Base-by-base conservation (phyloP, 2,329 filamentous ascomycete genomes). In the Lachnellula arida region DNA sequence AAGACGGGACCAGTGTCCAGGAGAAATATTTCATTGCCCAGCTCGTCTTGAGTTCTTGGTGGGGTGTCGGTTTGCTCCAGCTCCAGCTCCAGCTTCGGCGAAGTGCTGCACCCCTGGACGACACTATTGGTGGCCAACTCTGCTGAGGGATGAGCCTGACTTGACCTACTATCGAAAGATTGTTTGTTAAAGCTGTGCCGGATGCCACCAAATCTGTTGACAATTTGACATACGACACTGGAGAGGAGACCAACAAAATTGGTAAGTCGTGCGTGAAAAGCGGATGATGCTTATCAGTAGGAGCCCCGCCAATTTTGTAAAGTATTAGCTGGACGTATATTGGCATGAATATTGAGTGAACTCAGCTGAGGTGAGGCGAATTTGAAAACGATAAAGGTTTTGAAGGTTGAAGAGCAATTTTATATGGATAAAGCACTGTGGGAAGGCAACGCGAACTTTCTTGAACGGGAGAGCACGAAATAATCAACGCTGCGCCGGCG, bases 161-260 rank as follows among this genome's bases (percentile, higher is more conserved):
- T n/a, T 40, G 15, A 17, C 15, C 37, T n/a, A 9, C 15, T 14
- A 40, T 40, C 5, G 15, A 40, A 8, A 40, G 1, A 17, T 17
- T 40, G 34, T 51, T 12, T 40, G 34, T 55, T 52, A 37, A 56
- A 56, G n/a, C 56, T 46, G n/a, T 53, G 50, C 32, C 49, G 46
- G 46, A 55, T 34, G 11, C 53, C 54, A 25, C 50, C 49, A 32
- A 54, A 61, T 32, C 22, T 51, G 22, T 35, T 40, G 42, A 19
- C 19, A 19, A 19, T 2, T 19, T 19, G 19, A 25, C 37, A 40
- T 17, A 17, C 8, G 15, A 17, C 37, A 40, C 37, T 7, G 37
- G 37, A 39, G 12, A 17, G 37, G 37, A 40, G 15, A 17, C 37
- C 9, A 40, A 6, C 11, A 15, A n/a, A 48, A 37, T 49, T 32